Conservation (phyloP, 331 rosid genomes). For the Pyrus hybrid region DNA sequence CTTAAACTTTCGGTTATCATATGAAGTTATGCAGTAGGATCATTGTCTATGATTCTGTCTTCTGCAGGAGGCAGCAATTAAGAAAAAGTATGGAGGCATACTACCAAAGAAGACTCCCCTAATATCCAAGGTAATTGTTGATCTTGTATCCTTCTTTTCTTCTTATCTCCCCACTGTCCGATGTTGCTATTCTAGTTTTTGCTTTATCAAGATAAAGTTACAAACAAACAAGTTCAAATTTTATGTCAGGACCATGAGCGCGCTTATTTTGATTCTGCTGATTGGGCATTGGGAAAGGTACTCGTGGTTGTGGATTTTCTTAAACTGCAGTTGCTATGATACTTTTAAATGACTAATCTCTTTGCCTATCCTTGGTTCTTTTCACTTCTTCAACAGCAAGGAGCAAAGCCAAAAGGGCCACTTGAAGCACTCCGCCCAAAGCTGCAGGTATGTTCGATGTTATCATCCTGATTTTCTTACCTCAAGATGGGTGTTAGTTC, state of each 20-base stretch:
- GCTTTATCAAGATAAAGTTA: neutral
- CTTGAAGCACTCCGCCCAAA: slow-evolving; percentile 98
- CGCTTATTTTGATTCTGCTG: slow-evolving; percentile 95
- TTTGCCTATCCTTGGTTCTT: slow-evolving; percentile 11
- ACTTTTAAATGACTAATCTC: slow-evolving; percentile 15
- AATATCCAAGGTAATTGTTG: slow-evolving; percentile 68
- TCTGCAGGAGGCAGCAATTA: slow-evolving; percentile 64
- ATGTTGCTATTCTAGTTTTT: neutral
- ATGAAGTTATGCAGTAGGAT: neutral
- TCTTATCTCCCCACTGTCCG: neutral
- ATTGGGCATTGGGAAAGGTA: slow-evolving; percentile 99
- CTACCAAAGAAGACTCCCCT: slow-evolving; percentile 85
- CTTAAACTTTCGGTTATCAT: neutral
- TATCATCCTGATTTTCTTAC: neutral
- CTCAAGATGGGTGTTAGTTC: neutral
- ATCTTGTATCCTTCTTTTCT: neutral
- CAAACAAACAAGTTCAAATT: neutral
- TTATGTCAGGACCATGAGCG: slow-evolving; percentile 91
- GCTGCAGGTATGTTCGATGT: slow-evolving; percentile 61
- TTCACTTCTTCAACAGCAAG: slow-evolving; percentile 55
- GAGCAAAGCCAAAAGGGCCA: slow-evolving; percentile 96
- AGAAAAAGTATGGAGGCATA: slow-evolving; percentile 89
- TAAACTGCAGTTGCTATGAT: neutral
- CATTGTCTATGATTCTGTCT: slow-evolving; percentile 10
- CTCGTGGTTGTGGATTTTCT: neutral